Evolutionary conservation across 371 early-diverging fungal genomes (phyloP), one percentile per base, ranked within the genome.

Genomic region (Mortierella sp.): DNA sequence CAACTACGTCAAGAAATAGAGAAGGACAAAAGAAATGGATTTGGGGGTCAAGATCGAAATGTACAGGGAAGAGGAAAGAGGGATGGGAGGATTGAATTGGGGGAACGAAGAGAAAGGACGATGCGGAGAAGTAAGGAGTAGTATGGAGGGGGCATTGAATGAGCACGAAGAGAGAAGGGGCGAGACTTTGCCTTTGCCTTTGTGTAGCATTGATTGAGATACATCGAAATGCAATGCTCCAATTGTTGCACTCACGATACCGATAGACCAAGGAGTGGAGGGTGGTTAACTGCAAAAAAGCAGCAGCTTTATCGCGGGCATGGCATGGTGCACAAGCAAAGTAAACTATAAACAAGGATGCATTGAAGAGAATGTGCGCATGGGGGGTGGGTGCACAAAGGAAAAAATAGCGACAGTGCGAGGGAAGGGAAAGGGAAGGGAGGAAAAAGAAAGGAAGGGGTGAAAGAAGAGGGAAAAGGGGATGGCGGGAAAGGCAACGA

Each of bases 401-500:
- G 8, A 21, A 67, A 67, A 19, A 40, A 67, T 1, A 24, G 40
- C 24, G 24, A 37, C 24, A 10, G 67, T 40, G 24, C 67, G 43
- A 67, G 43, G 24, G 67, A 34, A 37, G 40, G 43, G 21, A 40
- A 19, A 2, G 10, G 2, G 24, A 67, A 67, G 67, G 67, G 40
- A 64, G 16, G 61, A 28, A 28, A 21, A 64, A 64, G 37, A 34
- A 19, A 64, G 14, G 61, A 28, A 28, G 64, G 43, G 34, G 24
- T 21, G 40, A 67, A 37, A 34, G 34, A 37, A 11, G 40, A 24
- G 5, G 40, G 13, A 37, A 67, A 67, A 67, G 67, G 64, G 67
- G 67, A 67, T 67, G 67, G 67, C 67, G 67, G 67, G 67, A 67
- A 61, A 40, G 21, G 67, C 43, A 67, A 67, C 67, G 67, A 67